Conservation (phyloP, 202 grass and related monocot species). For the Sporobolus alterniflorus region DNA sequence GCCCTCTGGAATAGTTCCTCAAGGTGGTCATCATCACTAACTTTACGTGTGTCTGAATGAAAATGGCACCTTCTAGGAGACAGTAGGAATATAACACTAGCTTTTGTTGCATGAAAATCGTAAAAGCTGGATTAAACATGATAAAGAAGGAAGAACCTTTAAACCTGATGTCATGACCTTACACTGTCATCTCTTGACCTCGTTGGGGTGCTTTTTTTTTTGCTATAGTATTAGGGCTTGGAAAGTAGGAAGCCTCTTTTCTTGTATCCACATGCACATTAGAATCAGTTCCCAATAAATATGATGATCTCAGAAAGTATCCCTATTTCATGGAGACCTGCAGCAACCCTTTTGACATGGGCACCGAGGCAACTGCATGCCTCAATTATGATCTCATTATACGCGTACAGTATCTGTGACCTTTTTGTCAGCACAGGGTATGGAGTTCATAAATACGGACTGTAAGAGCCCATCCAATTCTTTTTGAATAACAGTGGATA, state of each 20-base stretch:
- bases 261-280: constrained; percentile 51
- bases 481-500: no score
- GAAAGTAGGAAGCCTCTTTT: constrained; percentile 49
- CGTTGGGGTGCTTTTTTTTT: constrained; percentile 14
- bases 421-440: constrained; percentile 33
- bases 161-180: constrained; percentile 17
- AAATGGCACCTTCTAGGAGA: no score
- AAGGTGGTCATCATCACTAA: constrained; percentile 32
- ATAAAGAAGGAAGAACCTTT: constrained; percentile 26
- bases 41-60: no score
- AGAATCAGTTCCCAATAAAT: constrained; percentile 48
- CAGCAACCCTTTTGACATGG: constrained; percentile 42
- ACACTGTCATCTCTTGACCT: constrained; percentile 26
- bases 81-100: no score
- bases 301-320: constrained; percentile 41
- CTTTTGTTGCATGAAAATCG: not conserved
- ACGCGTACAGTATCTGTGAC: not conserved
- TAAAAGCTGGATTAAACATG: constrained; percentile 17
- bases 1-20: constrained; percentile 68
- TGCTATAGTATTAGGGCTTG: constrained; percentile 22
- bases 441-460: not conserved
- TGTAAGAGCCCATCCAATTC: no score
- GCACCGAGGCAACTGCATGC: constrained; percentile 27
- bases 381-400: constrained; percentile 49
- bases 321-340: constrained; percentile 49